Percentiles rank a stretch among this genome's conserved stretches.
Conservation (phyloP, 177 flowering plant genomes). For the Vitis hybrid region DNA sequence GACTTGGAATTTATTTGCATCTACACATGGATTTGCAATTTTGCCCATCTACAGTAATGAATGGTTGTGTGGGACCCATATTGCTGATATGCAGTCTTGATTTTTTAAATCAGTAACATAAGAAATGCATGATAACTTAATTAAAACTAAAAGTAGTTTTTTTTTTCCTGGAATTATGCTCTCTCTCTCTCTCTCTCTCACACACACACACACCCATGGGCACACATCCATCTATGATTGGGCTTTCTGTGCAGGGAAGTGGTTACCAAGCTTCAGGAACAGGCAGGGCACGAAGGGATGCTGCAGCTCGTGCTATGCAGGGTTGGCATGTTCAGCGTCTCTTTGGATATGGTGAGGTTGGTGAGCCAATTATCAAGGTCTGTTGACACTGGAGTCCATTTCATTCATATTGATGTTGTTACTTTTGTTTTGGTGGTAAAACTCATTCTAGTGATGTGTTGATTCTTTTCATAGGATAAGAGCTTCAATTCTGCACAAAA, state of each 20-base stretch:
- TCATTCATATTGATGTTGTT: background rate
- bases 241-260: conserved; percentile 30
- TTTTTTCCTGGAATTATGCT: background rate
- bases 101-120: too few species aligned
- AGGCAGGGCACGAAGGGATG: conserved; percentile 84
- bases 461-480: conserved; percentile 21
- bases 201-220: too few species aligned
- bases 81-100: too few species aligned
- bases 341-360: conserved; percentile 73
- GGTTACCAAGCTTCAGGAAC: conserved; percentile 60
- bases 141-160: too few species aligned
- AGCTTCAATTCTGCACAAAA: conserved; percentile 20
- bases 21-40: too few species aligned
- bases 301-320: conserved; percentile 98
- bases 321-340: conserved; percentile 87
- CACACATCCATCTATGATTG: background rate
- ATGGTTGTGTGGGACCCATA: too few species aligned
- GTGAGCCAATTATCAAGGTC: conserved; percentile 77
- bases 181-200: background rate
- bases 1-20: too few species aligned
- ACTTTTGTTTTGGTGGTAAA: background rate
- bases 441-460: background rate
- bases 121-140: too few species aligned
- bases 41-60: too few species aligned
- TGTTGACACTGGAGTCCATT: conserved; percentile 5